A percentile compares a stretch with the other conserved stretches of the same genome.
Conservation (phyloP, 2,329 filamentous ascomycete genomes). For the Phialophora verrucosa region DNA sequence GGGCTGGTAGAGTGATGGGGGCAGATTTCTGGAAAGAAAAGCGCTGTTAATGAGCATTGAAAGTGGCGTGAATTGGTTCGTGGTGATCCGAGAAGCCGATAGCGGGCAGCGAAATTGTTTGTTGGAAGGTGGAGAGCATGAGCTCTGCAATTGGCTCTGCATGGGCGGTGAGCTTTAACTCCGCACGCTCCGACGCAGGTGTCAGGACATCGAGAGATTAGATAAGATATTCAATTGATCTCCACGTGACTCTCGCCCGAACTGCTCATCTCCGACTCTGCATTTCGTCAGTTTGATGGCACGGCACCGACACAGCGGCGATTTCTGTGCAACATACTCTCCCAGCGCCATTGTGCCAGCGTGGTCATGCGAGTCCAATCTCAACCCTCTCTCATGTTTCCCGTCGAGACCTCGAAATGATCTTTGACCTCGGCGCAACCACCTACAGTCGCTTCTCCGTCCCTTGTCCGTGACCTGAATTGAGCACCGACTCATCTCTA, state of each 20-base stretch:
- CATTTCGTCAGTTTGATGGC: neutral
- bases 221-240: neutral
- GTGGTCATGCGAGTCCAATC: neutral
- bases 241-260: neutral
- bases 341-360: neutral
- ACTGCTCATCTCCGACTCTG: too few species aligned
- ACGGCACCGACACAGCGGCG: neutral
- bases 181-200: neutral
- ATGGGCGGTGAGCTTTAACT: slow-evolving; percentile 5
- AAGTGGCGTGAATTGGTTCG: slow-evolving; percentile 21
- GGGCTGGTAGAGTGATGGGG: neutral
- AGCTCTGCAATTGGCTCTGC: neutral
- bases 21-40: neutral
- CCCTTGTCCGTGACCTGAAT: slow-evolving; percentile 7
- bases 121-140: slow-evolving; percentile 16
- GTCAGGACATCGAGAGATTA: neutral
- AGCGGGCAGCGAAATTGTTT: slow-evolving; percentile 20
- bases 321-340: neutral
- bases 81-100: slow-evolving; percentile 19
- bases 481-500: slow-evolving; percentile 3
- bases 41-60: neutral
- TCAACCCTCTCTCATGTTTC: neutral
- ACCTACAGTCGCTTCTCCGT: slow-evolving; percentile 35
- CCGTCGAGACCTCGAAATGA: slow-evolving; percentile 27
- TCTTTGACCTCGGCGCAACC: slow-evolving; percentile 34